phyloP scores from a whole-genome alignment of 768 basidiomycete species.

The Boletus speciosus region DNA sequence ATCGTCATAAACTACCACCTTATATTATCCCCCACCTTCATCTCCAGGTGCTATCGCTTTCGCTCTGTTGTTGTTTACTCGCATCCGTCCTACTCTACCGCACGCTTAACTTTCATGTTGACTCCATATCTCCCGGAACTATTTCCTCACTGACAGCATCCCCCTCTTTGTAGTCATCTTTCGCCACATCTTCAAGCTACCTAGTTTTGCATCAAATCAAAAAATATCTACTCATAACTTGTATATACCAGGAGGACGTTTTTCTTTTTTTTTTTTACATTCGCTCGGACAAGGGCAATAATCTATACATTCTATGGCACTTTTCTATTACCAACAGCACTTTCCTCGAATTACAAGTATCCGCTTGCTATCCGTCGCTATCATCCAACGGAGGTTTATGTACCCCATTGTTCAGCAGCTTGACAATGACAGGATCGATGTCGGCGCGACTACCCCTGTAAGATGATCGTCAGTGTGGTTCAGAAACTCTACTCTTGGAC shows the following conservation, averaged over 20 bases:
- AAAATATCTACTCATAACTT: slow-evolving; percentile 23
- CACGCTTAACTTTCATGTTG: slow-evolving; percentile 19
- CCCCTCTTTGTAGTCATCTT: slow-evolving; percentile 22
- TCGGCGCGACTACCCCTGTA: slow-evolving; percentile 44
- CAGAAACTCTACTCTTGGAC: not conserved
- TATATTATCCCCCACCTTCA: slow-evolving; percentile 5
- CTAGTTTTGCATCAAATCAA: slow-evolving; percentile 18
- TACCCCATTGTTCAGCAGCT: slow-evolving; percentile 59
- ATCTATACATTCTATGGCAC: slow-evolving; percentile 29
- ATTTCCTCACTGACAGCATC: slow-evolving; percentile 23
- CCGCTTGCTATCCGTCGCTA: slow-evolving; percentile 13
- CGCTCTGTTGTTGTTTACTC: slow-evolving; percentile 15
- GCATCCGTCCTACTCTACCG: slow-evolving; percentile 26
- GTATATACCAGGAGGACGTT: slow-evolving; percentile 26
- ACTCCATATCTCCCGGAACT: slow-evolving; percentile 12
- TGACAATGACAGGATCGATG: slow-evolving; percentile 43
- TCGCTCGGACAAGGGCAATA: slow-evolving; percentile 27
- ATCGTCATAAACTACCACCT: slow-evolving; percentile 15
- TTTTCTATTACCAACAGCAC: slow-evolving; percentile 17
- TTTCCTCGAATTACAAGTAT: slow-evolving; percentile 5
- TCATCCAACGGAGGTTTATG: slow-evolving; percentile 47
- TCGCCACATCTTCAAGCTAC: slow-evolving; percentile 10
- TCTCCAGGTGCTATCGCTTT: slow-evolving; percentile 15
- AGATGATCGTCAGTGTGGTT: not conserved
- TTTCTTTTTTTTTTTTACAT: slow-evolving; percentile 9